Evolutionary conservation across 192 early-diverging fungal species (phyloP).

Genomic region (Powellomyces hirtus): DNA sequence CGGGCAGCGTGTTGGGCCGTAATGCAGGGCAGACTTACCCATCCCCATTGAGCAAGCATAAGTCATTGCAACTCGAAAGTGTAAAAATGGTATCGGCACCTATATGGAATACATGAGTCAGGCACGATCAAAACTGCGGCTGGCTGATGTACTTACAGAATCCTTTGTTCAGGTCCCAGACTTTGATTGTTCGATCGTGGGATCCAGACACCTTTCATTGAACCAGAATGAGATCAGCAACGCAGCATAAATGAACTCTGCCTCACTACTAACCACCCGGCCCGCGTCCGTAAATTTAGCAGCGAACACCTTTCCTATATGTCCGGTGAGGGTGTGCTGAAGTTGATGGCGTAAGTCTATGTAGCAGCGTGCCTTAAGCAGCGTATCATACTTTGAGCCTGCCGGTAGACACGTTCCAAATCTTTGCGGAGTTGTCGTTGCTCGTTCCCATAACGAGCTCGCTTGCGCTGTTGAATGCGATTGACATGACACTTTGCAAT

Average conservation of each 20-base stretch:
- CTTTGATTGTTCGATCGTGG: slow-evolving; percentile 93
- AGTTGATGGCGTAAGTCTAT: too few relatives aligned
- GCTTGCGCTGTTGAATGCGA: slow-evolving; percentile 68
- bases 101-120: too few relatives aligned
- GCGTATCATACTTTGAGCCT: slow-evolving; percentile 63
- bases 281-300: slow-evolving; percentile 82
- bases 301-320: slow-evolving; percentile 89
- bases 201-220: slow-evolving; percentile 77
- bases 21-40: slow-evolving; percentile 45
- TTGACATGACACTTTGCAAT: slow-evolving; percentile 79
- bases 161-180: slow-evolving; percentile 91
- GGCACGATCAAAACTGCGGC: slow-evolving; percentile 14
- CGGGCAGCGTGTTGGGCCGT: too few relatives aligned
- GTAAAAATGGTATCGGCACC: slow-evolving; percentile 87
- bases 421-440: slow-evolving; percentile 85
- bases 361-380: too few relatives aligned
- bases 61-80: slow-evolving; percentile 91
- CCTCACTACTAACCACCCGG: slow-evolving; percentile 73
- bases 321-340: slow-evolving; percentile 90
- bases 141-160: too few relatives aligned
- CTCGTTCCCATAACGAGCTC: slow-evolving; percentile 76
- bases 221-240: background rate
- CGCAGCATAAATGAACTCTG: background rate
- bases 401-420: slow-evolving; percentile 80
- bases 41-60: slow-evolving; percentile 72